Conservation (phyloP, 1,139 yeast genomes). For the Yamadazyma triangularis region DNA sequence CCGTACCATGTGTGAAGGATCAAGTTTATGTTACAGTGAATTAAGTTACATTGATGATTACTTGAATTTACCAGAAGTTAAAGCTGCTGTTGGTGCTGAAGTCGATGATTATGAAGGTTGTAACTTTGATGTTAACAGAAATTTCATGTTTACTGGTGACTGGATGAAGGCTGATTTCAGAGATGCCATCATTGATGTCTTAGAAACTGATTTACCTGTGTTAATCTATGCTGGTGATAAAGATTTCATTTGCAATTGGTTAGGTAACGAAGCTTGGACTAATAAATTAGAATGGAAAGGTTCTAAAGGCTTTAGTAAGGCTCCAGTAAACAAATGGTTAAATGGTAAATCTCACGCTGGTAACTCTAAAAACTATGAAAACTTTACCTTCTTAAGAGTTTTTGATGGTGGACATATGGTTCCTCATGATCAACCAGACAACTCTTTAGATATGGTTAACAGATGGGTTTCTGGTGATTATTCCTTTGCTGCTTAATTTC, state of each 20-base stretch:
- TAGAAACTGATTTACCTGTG: conserved; percentile 60
- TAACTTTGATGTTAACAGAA: conserved; percentile 77
- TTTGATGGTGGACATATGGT: conserved; percentile 51
- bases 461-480: conserved; percentile 42
- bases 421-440: conserved; percentile 46
- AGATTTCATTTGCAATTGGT: conserved; percentile 84
- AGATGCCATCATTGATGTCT: conserved; percentile 51
- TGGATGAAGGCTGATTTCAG: conserved; percentile 86
- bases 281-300: conserved; percentile 65
- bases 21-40: conserved; percentile 62
- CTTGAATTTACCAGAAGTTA: conserved; percentile 37
- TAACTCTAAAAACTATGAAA: conserved; percentile 41
- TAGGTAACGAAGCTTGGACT: conserved; percentile 84
- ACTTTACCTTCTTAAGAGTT: conserved; percentile 45
- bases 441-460: conserved; percentile 44
- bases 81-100: conserved; percentile 87
- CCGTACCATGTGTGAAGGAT: conserved; percentile 79
- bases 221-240: conserved; percentile 82
- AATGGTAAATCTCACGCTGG: conserved; percentile 40
- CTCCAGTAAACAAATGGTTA: conserved; percentile 38
- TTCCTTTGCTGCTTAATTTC: too few species aligned
- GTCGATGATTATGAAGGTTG: conserved; percentile 81
- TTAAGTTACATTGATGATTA: conserved; percentile 29
- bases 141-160: conserved; percentile 82
- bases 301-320: conserved; percentile 42